Conservation (phyloP, 768 basidiomycete species). For the Porphyrellus cyaneotinctus region DNA sequence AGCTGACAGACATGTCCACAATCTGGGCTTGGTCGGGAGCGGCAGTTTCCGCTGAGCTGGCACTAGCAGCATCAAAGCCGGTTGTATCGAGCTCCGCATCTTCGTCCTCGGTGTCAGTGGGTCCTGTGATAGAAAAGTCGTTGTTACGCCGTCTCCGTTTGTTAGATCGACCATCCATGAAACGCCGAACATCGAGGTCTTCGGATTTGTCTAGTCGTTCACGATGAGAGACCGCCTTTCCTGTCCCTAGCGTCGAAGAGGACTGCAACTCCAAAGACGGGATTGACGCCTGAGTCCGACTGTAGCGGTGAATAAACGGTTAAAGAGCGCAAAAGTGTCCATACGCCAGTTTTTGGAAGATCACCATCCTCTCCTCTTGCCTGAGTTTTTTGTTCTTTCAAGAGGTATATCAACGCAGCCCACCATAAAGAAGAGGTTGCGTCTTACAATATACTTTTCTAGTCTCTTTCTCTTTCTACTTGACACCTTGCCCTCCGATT, state of each 20-base stretch:
- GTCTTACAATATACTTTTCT: conserved; percentile 85
- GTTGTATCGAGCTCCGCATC: conserved; percentile 32
- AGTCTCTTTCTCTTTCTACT: conserved; percentile 84
- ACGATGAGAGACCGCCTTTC: conserved; percentile 55
- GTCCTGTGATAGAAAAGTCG: conserved; percentile 6
- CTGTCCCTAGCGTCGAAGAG: conserved; percentile 81
- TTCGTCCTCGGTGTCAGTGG: conserved; percentile 31
- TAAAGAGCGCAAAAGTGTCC: conserved; percentile 19
- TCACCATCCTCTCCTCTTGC: conserved; percentile 74
- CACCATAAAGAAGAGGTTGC: neutral
- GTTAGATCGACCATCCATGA: conserved; percentile 44
- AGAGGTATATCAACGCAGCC: neutral
- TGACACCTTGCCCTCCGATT: conserved; percentile 69
- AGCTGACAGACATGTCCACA: conserved; percentile 14
- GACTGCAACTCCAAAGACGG: conserved; percentile 63
- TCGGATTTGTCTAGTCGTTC: conserved; percentile 57
- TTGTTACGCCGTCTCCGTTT: conserved; percentile 48
- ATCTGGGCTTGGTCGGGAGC: conserved; percentile 4
- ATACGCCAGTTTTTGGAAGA: conserved; percentile 82
- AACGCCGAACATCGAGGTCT: conserved; percentile 53
- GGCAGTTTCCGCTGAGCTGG: conserved; percentile 3
- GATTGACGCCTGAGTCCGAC: conserved; percentile 72
- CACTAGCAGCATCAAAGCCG: conserved; percentile 18
- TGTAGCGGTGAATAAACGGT: conserved; percentile 32
- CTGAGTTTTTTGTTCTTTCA: conserved; percentile 84